These are phyloP conservation scores for Chaetoceros muelleri DNA, from an alignment of 108 stramenopile genomes.

Conservation along the genomic window DNA sequence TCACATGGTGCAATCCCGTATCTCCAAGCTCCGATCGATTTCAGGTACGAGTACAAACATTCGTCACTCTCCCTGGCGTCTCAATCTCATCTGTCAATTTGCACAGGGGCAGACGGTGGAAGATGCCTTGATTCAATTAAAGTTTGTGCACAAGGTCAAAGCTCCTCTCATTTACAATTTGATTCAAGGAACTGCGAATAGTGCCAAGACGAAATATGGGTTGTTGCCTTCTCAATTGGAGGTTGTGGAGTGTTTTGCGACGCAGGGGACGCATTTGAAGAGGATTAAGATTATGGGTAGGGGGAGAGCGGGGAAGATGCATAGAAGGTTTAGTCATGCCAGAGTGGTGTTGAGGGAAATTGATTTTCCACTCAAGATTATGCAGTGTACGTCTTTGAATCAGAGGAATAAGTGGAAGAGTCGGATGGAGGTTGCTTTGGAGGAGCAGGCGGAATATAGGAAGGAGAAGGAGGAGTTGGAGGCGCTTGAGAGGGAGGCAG, in stretches of 20 bases:
- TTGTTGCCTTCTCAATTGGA: constrained; percentile 67
- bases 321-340: constrained; percentile 55
- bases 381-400: constrained; percentile 41
- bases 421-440: constrained; percentile 40
- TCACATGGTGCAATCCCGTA: constrained; percentile 46
- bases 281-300: constrained; percentile 68
- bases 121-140: constrained; percentile 69
- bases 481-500: constrained; percentile 34
- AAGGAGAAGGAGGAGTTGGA: constrained; percentile 61
- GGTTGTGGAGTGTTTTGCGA: constrained; percentile 79
- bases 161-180: constrained; percentile 61
- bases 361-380: constrained; percentile 65
- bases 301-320: constrained; percentile 59
- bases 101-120: constrained; percentile 57
- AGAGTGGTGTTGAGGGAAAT: constrained; percentile 70
- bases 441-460: constrained; percentile 42
- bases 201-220: constrained; percentile 59
- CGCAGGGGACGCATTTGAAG: constrained; percentile 56
- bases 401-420: constrained; percentile 62
- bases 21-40: constrained; percentile 40
- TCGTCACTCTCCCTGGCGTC: constrained; percentile 69
- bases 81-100: constrained; percentile 68
- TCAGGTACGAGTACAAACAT: constrained; percentile 46
- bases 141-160: constrained; percentile 52
- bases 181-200: constrained; percentile 54